A percentile compares a stretch with the other conserved stretches of the same genome.
Conservation (phyloP, 768 basidiomycete genomes). For the Heimioporus sp. region DNA sequence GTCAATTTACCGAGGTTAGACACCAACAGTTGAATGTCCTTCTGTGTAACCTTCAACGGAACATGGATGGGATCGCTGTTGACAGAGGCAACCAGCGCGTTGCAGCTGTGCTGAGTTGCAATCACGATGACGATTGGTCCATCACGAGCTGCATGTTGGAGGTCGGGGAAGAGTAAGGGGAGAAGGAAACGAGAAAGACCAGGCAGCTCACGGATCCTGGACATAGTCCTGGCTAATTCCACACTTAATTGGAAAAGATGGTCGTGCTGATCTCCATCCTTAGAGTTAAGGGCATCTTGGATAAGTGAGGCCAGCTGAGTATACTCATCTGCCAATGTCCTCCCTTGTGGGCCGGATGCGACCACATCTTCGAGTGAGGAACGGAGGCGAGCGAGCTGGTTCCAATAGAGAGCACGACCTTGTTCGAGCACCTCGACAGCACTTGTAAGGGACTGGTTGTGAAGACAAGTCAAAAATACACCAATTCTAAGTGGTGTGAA, state of each 20-base stretch:
- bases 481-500: slow-evolving; percentile 1
- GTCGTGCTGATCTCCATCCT: not conserved
- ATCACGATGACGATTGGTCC: slow-evolving; percentile 30
- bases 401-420: no score
- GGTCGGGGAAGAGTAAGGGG: no score
- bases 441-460: slow-evolving; percentile 2
- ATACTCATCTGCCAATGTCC: not conserved
- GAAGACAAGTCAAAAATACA: slow-evolving; percentile 11
- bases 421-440: not conserved
- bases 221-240: not conserved
- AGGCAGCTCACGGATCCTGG: not conserved
- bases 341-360: not conserved
- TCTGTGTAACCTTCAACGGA: not conserved
- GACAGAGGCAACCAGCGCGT: no score
- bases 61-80: not conserved
- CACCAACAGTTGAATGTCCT: not conserved
- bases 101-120: slow-evolving; percentile 9
- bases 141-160: not conserved
- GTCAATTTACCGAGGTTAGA: not conserved
- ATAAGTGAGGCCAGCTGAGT: not conserved
- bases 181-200: not conserved
- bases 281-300: not conserved
- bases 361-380: not conserved
- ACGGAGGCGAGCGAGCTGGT: slow-evolving; percentile 10
- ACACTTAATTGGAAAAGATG: not conserved